Conservation (phyloP, 208 protist species). For the Naegleria gruberi region DNA sequence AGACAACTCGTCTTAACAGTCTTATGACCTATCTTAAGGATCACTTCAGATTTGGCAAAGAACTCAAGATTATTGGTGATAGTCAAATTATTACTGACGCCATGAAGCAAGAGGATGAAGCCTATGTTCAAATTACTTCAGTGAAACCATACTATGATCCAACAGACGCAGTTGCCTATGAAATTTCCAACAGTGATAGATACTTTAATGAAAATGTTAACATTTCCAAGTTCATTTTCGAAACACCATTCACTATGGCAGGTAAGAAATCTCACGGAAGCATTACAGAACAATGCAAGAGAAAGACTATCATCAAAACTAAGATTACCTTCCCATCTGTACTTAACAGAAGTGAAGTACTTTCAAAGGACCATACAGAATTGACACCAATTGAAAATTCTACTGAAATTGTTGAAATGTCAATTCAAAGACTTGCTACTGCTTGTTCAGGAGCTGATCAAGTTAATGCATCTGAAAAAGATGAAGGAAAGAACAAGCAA, state of each 20-base stretch:
- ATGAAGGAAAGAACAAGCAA: not conserved
- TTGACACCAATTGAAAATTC: constrained; percentile 40
- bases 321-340: constrained; percentile 45
- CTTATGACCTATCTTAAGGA: constrained; percentile 38
- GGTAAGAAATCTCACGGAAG: constrained; percentile 40
- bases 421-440: not conserved
- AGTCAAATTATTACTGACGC: not conserved
- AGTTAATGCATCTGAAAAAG: not conserved
- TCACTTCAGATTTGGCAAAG: constrained; percentile 23
- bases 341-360: constrained; percentile 39
- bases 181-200: not conserved
- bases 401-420: constrained; percentile 29
- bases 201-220: constrained; percentile 32
- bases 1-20: constrained; percentile 39
- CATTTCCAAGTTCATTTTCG: constrained; percentile 40
- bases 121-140: constrained; percentile 41
- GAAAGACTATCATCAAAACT: constrained; percentile 47
- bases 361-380: constrained; percentile 36
- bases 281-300: constrained; percentile 48
- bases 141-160: constrained; percentile 35
- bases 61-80: constrained; percentile 30
- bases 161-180: not conserved
- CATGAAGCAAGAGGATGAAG: not conserved
- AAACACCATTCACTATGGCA: constrained; percentile 49
- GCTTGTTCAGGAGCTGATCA: not conserved